Conservation (phyloP, 805 yeast species). For the Ogataea dorogensis region DNA sequence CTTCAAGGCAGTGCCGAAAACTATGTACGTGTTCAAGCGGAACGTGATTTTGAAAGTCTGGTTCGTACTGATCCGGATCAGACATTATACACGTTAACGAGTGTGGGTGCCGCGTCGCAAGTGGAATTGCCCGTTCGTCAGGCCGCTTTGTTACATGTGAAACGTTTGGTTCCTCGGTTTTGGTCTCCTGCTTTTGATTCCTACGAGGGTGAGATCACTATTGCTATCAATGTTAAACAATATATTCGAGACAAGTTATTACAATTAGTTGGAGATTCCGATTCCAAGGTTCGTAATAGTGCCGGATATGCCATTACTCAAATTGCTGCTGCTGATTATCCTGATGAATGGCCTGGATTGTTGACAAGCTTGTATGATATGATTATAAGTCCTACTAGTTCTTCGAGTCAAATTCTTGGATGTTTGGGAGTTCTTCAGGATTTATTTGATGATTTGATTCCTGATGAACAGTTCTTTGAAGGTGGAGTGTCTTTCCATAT, state of each 20-base stretch:
- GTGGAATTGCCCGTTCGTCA: constrained; percentile 47
- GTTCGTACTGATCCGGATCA: constrained; percentile 50
- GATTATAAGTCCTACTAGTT: constrained; percentile 30
- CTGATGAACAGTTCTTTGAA: constrained; percentile 84
- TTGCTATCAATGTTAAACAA: constrained; percentile 51
- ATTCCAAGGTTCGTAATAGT: constrained; percentile 61
- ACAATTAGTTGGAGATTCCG: constrained; percentile 43
- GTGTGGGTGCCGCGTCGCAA: constrained; percentile 36
- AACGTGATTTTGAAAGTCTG: constrained; percentile 42
- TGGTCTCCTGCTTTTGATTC: constrained; percentile 87
- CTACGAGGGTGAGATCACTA: constrained; percentile 55
- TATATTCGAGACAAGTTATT: constrained; percentile 52
- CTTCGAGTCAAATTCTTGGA: constrained; percentile 44
- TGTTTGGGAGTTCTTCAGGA: constrained; percentile 66
- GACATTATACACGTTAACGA: constrained; percentile 42
- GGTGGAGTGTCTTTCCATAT: constrained; percentile 63
- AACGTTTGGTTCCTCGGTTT: constrained; percentile 62
- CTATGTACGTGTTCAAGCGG: constrained; percentile 49
- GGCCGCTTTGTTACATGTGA: constrained; percentile 62
- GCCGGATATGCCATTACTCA: constrained; percentile 77
- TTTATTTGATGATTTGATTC: constrained; percentile 78
- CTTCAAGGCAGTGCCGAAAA: constrained; percentile 44
- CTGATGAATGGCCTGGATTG: constrained; percentile 92
- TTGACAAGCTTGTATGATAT: constrained; percentile 44
- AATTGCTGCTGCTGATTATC: constrained; percentile 85